Percentiles rank a stretch among this genome's conserved stretches.
These are phyloP conservation scores for Pulveroboletus frians DNA, from an alignment of 768 basidiomycete species.

Conservation along the genomic window DNA sequence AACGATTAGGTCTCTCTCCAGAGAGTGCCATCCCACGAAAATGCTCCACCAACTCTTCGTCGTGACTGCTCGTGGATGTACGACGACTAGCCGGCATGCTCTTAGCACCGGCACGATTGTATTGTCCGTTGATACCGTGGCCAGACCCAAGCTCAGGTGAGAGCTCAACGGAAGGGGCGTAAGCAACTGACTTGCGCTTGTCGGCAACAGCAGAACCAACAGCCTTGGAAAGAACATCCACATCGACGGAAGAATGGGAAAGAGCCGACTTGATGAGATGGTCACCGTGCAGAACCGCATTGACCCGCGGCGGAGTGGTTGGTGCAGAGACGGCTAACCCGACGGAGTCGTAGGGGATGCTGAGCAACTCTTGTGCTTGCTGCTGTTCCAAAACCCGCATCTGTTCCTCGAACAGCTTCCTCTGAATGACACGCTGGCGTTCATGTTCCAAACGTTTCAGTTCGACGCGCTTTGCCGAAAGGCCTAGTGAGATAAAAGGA, in stretches of 20 bases:
- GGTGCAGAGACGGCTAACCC: slow-evolving; percentile 81
- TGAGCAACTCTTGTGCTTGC: slow-evolving; percentile 82
- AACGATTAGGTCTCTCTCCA: slow-evolving; percentile 53
- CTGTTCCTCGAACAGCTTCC: slow-evolving; percentile 92
- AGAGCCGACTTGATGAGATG: slow-evolving; percentile 38
- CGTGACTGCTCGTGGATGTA: slow-evolving; percentile 82
- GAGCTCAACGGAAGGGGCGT: slow-evolving; percentile 70
- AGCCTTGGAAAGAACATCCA: slow-evolving; percentile 60
- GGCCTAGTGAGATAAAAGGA: slow-evolving; percentile 3
- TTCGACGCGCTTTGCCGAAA: slow-evolving; percentile 64
- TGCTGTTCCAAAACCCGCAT: slow-evolving; percentile 91
- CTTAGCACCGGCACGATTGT: slow-evolving; percentile 72
- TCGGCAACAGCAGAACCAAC: slow-evolving; percentile 62
- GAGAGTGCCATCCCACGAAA: slow-evolving; percentile 67
- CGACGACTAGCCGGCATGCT: slow-evolving; percentile 92
- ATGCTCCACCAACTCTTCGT: slow-evolving; percentile 75
- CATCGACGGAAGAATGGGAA: slow-evolving; percentile 51
- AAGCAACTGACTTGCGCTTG: slow-evolving; percentile 85
- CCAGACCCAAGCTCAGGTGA: slow-evolving; percentile 59
- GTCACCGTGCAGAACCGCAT: slow-evolving; percentile 62
- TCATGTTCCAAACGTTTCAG: slow-evolving; percentile 84
- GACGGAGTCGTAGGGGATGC: slow-evolving; percentile 61
- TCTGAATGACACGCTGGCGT: slow-evolving; percentile 79
- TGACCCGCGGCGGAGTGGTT: slow-evolving; percentile 81
- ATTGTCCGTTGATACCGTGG: slow-evolving; percentile 46